Evolutionary conservation across 2,329 filamentous ascomycete species (phyloP).

Genomic region (Rhexocercosporidium sp.): DNA sequence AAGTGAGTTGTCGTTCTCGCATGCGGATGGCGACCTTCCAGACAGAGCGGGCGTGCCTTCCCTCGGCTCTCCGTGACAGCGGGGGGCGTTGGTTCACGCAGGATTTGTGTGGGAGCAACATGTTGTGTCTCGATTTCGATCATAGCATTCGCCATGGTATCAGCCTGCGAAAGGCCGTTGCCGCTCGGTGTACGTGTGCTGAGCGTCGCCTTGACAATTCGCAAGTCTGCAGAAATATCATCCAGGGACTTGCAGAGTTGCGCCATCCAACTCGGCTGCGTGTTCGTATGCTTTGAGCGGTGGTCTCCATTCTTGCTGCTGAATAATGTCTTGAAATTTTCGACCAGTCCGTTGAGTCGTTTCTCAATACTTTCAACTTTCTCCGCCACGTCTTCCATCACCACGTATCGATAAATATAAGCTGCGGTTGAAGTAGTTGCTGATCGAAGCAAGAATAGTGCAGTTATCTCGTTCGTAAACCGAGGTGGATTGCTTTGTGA

Average conservation of each 20-base stretch:
- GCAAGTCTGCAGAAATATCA: slow-evolving; percentile 17
- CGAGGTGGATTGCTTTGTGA: background rate
- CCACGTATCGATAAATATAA: slow-evolving; percentile 1
- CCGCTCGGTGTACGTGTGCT: background rate
- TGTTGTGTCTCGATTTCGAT: background rate
- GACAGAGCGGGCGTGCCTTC: slow-evolving; percentile 1
- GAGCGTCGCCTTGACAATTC: slow-evolving; percentile 14
- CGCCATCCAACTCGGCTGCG: slow-evolving; percentile 3
- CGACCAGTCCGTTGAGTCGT: slow-evolving; percentile 5
- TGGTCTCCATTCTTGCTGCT: slow-evolving; percentile 5
- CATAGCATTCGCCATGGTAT: slow-evolving; percentile 3
- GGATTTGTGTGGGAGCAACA: slow-evolving; percentile 3
- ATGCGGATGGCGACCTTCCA: slow-evolving; percentile 8
- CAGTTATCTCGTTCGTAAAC: background rate
- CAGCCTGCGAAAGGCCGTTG: background rate
- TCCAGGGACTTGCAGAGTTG: slow-evolving; percentile 12
- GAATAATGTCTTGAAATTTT: slow-evolving; percentile 15
- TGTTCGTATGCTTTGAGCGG: slow-evolving; percentile 1
- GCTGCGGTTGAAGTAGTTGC: background rate
- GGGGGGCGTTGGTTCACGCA: background rate
- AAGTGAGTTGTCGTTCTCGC: slow-evolving; percentile 11
- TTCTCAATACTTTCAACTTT: slow-evolving; percentile 17
- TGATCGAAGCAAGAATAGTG: background rate
- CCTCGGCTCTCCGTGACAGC: background rate
- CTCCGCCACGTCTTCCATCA: slow-evolving; percentile 10